Percentiles rank a stretch among this genome's conserved stretches.
phyloP scores from a whole-genome alignment of 495 filamentous ascomycete species.

The Penicillium pulvis region DNA sequence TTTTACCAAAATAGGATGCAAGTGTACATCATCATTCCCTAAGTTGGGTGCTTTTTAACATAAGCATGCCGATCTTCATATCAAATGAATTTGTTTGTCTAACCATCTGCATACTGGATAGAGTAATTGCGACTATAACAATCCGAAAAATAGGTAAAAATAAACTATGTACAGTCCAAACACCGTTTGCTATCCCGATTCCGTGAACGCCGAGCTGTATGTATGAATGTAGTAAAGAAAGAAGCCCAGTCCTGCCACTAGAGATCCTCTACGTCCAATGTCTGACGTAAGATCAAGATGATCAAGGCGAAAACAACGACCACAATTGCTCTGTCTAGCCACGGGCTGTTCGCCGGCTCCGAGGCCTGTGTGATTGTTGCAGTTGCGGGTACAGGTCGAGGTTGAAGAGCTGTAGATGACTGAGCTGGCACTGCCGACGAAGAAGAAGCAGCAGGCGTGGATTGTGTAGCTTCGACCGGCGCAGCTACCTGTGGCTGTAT shows the following conservation, averaged over 20 bases:
- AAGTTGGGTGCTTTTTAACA: neutral
- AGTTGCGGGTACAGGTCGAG: slow-evolving; percentile 7
- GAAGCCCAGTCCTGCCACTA: slow-evolving; percentile 4
- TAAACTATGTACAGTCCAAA: neutral
- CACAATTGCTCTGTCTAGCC: slow-evolving; percentile 60
- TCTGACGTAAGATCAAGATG: slow-evolving; percentile 46
- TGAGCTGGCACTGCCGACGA: neutral
- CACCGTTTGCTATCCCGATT: neutral
- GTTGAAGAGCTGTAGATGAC: slow-evolving; percentile 1
- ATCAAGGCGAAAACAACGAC: slow-evolving; percentile 51
- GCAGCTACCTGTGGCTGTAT: neutral
- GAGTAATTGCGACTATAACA: neutral
- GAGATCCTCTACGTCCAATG: slow-evolving; percentile 33
- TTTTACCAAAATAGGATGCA: neutral
- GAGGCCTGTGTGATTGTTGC: neutral
- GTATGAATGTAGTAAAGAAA: neutral
- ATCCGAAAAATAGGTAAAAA: neutral
- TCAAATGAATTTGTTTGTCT: neutral
- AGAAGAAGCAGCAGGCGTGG: neutral
- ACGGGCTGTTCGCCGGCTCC: slow-evolving; percentile 36
- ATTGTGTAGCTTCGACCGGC: neutral
- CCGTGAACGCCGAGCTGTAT: slow-evolving; percentile 4
- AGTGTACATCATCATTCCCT: neutral
- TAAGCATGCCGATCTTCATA: neutral
- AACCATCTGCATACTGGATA: neutral